Evolutionary conservation across 1,284 basidiomycete species (phyloP), one percentile per base, ranked within the genome.

Genomic region (Pterula multifida): DNA sequence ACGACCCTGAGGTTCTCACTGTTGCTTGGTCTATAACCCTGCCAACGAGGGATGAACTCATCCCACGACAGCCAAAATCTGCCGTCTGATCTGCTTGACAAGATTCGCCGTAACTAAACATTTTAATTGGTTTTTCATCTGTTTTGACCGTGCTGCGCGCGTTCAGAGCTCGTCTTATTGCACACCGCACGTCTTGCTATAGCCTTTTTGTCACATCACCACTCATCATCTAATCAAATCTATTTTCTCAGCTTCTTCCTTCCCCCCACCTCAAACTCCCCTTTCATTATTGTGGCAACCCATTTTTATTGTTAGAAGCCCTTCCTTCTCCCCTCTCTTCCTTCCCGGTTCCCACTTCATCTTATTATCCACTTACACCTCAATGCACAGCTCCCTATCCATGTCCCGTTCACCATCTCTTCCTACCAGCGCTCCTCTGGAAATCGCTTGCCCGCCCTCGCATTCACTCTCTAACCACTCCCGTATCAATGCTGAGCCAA

Each of bases 401-500:
- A 24, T 26, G 3, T 11, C 23, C 19, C 45, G 45, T 23, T 26
- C 22, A 4, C 42, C 13, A 11, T 25, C 45, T 23, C 22, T 26
- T 24, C 24, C 45, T 47, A 25, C 55, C 50, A 42, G 54, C 32
- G 54, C 58, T 22, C 50, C 56, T 15, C 53, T 57, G 17, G 22
- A 23, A n/a, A 23, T 47, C 28, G 25, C 36, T 24, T 48, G 39
- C 44, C 28, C 46, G 39, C 47, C 32, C 21, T 42, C 17, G 19
- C 49, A 50, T 26, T 19, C 21, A 39, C 15, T 23, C 25, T 17
- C 19, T 26, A 46, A 19, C 24, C 50, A 45, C 45, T 52, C 58
- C 25, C 55, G 61, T 39, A 54, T 61, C 35, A 53, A 62, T 22
- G 67, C 74, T 52, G 69, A 70, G 23, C 77, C 72, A 21, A 69